Base-by-base conservation (phyloP, 1,139 yeast species). In the Taphrina wiesneri region DNA sequence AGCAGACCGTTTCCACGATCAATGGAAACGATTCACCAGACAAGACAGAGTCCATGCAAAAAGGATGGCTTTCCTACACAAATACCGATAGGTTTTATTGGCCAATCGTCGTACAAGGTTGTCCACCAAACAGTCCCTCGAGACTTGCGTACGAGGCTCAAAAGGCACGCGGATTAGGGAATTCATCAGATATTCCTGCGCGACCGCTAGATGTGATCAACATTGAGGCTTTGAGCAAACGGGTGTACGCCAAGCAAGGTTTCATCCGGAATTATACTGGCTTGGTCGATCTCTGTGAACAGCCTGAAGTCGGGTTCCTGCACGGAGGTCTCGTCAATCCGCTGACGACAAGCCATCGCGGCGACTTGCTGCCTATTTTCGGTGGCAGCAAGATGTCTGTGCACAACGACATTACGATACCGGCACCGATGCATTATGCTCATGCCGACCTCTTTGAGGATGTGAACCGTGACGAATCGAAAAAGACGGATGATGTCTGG, bases 251-350 rank as follows among this genome's bases (percentile, higher is more conserved):
- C 23, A 49, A 25, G 13, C 36, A 28, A n/a, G 54, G 54, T 0
- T 70, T 70, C 56, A 54, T 70, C 11, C 51, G 47, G 21, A 69
- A 70, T 36, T 45, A 47, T 13, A 63, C 70, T 17, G 67, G 63
- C 6, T 67, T 70, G 3, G 52, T 68, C 3, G 72, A 70, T 59
- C 26, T 70, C 19, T 70, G 72, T 43, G 45, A 61, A 7, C 66
- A 64, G 7, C 68, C 71, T 2, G 62, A 65, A 15, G 56, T 68
- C 46, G 56, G 60, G 51, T 62, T 65, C 49, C 51, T 64, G 52
- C 72, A 70, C 32, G 72, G 72, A 3, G 43, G 59, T 15, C 52
- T 70, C 36, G 67, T 68, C 28, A 63, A 70, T 1, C 72, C 72
- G 2, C 69, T 67, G 45, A 23, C 65, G 3, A 56, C 69, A 52